Base-by-base conservation (phyloP, 2,329 filamentous ascomycete genomes). In the Colletotrichum sp. region DNA sequence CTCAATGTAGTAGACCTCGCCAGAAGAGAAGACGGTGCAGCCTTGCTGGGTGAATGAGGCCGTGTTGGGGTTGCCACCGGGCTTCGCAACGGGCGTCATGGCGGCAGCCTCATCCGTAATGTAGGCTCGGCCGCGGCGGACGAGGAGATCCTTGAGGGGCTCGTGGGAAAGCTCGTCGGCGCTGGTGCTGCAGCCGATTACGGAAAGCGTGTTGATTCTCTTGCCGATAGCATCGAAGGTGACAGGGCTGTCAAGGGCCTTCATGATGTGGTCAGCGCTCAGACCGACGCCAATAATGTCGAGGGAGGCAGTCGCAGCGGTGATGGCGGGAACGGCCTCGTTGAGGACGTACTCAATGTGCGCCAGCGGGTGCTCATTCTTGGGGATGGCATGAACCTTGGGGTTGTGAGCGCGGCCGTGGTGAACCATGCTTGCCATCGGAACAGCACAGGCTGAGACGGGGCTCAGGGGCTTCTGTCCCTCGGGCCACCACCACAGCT, bases 401-500 rank as follows among this genome's bases (percentile, higher is more conserved):
- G 86, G 82, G 70, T 92, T 85, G 75, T 93, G 87, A 34, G 85
- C 85, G 64, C 89, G 86, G 4, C 89, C 88, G 5, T 85, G 82
- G 76, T 95, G 91, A 13, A 93, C 92, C 4, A 92, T 89, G 64
- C 91, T 94, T 72, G 88, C 87, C 79, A 93, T 89, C 1, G 93
- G 92, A 60, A 93, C 85, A 3, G 87, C 88, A 9, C 87, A 81
- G 88, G 93, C 94, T 5, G 88, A 89, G 0, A 82, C 81, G 2
- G 89, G 82, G 1, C 91, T 94, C 76, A 98, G 87, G 0, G 92
- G 88, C 65, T 90, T 89, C 68, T 89, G 85, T 2, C 89, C 89
- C 68, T 90, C 89, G 55, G 94, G 91, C 83, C 94, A 95, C 93
- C 95, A 98, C 80, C 93, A 87, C 21, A 95, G 86, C 84, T 98